A percentile compares a stretch with the other conserved stretches of the same genome.
These are phyloP conservation scores for Wickerhamiella nectarea DNA, from an alignment of 805 yeast species.

Conservation along the genomic window DNA sequence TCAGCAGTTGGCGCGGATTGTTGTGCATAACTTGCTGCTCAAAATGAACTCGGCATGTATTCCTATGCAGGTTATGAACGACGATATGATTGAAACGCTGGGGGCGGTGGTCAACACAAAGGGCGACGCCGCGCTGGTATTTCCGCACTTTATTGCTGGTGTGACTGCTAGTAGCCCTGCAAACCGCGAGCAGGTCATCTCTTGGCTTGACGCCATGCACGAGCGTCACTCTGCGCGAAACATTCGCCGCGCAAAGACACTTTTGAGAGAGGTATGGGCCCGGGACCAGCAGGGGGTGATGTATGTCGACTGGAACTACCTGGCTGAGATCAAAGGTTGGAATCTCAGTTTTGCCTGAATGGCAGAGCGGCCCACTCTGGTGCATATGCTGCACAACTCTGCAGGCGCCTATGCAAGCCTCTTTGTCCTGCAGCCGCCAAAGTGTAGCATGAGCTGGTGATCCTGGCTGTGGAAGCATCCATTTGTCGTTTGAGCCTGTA, in stretches of 20 bases:
- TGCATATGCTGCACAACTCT: no score
- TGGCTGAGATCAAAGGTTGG: slow-evolving; percentile 58
- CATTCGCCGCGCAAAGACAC: slow-evolving; percentile 31
- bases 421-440: no score
- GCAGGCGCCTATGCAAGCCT: no score
- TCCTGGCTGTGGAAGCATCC: no score
- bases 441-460: no score
- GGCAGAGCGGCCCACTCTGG: no score
- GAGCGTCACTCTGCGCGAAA: slow-evolving; percentile 59
- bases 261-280: slow-evolving; percentile 32
- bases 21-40: slow-evolving; percentile 51
- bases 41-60: slow-evolving; percentile 46
- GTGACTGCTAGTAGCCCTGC: slow-evolving; percentile 43
- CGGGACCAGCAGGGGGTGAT: slow-evolving; percentile 37
- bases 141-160: slow-evolving; percentile 70
- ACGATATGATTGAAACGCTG: background rate
- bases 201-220: slow-evolving; percentile 43
- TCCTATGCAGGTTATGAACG: slow-evolving; percentile 45
- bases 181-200: slow-evolving; percentile 39
- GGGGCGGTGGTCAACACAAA: slow-evolving; percentile 32
- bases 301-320: slow-evolving; percentile 60
- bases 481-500: no score
- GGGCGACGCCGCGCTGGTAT: slow-evolving; percentile 60
- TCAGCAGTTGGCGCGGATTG: slow-evolving; percentile 55
- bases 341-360: slow-evolving; percentile 49